These are phyloP conservation scores for Triglochin maritima DNA, from an alignment of 106 monocot genomes.

Conservation along the genomic window DNA sequence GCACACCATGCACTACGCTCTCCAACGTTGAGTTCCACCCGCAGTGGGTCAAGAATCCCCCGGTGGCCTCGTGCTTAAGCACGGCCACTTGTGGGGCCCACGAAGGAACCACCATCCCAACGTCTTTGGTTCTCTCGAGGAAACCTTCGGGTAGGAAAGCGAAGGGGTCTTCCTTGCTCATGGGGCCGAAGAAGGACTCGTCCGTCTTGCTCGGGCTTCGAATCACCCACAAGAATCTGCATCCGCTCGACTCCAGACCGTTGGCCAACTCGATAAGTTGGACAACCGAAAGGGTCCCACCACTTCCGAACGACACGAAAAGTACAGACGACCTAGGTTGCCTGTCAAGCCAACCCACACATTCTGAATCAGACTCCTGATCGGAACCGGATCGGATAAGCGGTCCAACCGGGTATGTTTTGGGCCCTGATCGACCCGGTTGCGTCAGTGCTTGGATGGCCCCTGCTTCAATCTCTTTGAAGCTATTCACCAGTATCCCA, in stretches of 20 bases:
- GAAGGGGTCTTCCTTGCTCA: constrained; percentile 7
- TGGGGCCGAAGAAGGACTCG: constrained; percentile 14
- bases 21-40: constrained; percentile 44
- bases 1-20: constrained; percentile 43
- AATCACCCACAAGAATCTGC: constrained; percentile 53
- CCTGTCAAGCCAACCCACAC: constrained; percentile 41
- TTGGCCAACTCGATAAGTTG: constrained; percentile 39
- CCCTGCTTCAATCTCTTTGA: constrained; percentile 36
- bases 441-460: background rate
- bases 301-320: constrained; percentile 56
- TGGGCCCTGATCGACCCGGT: background rate
- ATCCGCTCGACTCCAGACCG: constrained; percentile 40
- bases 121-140: constrained; percentile 25
- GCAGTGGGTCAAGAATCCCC: constrained; percentile 29
- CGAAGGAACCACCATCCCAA: constrained; percentile 35
- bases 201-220: constrained; percentile 7
- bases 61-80: constrained; percentile 30
- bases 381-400: constrained; percentile 1
- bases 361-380: constrained; percentile 4
- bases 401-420: constrained; percentile 38
- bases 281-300: constrained; percentile 29
- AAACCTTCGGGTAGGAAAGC: constrained; percentile 48
- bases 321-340: constrained; percentile 41
- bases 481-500: constrained; percentile 59
- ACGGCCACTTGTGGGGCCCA: constrained; percentile 58